Conservation (phyloP, 768 basidiomycete genomes). For the Gloeophyllum trabeum region DNA sequence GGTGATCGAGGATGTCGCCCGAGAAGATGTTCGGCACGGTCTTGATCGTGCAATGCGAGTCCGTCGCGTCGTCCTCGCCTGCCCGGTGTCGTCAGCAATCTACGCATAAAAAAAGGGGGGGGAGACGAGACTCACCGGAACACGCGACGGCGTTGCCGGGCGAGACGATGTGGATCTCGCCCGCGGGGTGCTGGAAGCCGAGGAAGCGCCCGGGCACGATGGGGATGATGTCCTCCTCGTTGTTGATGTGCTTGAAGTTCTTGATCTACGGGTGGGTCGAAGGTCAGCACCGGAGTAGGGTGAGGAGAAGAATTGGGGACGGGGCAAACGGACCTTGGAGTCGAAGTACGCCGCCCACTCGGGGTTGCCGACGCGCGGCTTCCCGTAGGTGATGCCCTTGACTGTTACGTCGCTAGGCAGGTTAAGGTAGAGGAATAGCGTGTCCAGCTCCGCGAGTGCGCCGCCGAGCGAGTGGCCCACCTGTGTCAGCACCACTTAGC, state of each 20-base stretch:
- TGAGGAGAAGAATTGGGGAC: too few relatives aligned
- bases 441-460: slow-evolving; percentile 16
- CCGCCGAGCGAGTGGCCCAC: slow-evolving; percentile 31
- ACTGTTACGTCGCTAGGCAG: slow-evolving; percentile 8
- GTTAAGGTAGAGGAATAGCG: slow-evolving; percentile 11
- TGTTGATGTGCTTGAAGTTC: slow-evolving; percentile 18
- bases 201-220: slow-evolving; percentile 41
- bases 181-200: slow-evolving; percentile 38
- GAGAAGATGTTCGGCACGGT: slow-evolving; percentile 42
- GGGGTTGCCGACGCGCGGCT: slow-evolving; percentile 11
- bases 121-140: slow-evolving; percentile 18
- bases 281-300: too few relatives aligned
- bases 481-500: slow-evolving; percentile 6
- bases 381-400: slow-evolving; percentile 10
- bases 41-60: slow-evolving; percentile 38
- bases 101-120: neutral
- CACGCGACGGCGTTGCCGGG: slow-evolving; percentile 27
- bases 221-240: slow-evolving; percentile 35
- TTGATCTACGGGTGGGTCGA: too few relatives aligned
- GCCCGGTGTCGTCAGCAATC: neutral
- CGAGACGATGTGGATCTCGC: slow-evolving; percentile 40
- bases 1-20: slow-evolving; percentile 41
- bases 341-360: neutral
- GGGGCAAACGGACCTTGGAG: too few relatives aligned
- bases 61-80: slow-evolving; percentile 46